phyloP scores from a whole-genome alignment of 345 rosid species.

The Citrus australasica region DNA sequence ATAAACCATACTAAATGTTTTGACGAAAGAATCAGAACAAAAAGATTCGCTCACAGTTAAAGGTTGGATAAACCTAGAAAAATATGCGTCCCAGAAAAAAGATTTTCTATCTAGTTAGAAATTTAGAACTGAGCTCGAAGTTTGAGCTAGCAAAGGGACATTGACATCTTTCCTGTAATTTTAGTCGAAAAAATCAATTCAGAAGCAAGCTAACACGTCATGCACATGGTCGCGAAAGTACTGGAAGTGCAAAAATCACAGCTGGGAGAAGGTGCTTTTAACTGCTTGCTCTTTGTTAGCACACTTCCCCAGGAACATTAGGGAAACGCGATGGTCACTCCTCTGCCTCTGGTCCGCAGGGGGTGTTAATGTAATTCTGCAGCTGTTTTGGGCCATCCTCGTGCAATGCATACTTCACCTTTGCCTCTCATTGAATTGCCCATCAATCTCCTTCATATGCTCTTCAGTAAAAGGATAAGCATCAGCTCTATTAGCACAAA shows the following conservation, averaged over 20 bases:
- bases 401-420: slow-evolving; percentile 54
- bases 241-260: background rate
- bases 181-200: background rate
- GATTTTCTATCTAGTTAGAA: background rate
- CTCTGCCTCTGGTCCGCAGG: background rate
- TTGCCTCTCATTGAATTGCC: slow-evolving; percentile 17
- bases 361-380: background rate
- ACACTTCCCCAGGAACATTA: background rate
- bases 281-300: background rate
- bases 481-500: slow-evolving; percentile 20
- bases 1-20: background rate
- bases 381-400: slow-evolving; percentile 15
- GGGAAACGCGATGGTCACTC: background rate
- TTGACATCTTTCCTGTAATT: background rate
- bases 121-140: background rate
- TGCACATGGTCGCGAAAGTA: background rate
- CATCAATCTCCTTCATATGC: slow-evolving; percentile 37
- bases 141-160: background rate
- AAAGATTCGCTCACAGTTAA: background rate
- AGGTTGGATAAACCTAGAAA: background rate
- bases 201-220: background rate
- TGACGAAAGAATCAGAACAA: background rate
- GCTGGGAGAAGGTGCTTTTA: background rate
- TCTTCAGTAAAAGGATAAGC: slow-evolving; percentile 68
- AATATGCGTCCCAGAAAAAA: background rate